Percentiles rank a stretch among this genome's conserved stretches.
These are phyloP conservation scores for Hypocrella siamensis DNA, from an alignment of 2,329 filamentous ascomycete species.

Conservation along the genomic window DNA sequence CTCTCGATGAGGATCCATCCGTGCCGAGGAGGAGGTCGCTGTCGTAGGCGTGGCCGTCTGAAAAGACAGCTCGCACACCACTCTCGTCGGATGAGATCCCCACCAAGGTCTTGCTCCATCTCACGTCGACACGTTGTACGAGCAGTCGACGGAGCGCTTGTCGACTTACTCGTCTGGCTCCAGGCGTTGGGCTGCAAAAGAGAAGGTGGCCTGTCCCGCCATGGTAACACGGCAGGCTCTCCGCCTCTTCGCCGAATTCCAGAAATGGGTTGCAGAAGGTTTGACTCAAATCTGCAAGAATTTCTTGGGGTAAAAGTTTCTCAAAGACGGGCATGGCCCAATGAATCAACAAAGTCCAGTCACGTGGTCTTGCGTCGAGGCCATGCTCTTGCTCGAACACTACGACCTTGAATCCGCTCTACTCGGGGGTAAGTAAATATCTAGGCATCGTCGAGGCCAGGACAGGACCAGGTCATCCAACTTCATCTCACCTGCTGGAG, in stretches of 20 bases:
- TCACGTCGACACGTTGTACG: slow-evolving; percentile 15
- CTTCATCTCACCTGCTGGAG: slow-evolving; percentile 14
- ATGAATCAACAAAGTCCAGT: slow-evolving; percentile 24
- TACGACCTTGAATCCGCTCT: slow-evolving; percentile 17
- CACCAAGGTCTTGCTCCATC: slow-evolving; percentile 12
- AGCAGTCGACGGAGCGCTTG: slow-evolving; percentile 16
- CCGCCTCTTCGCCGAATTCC: slow-evolving; percentile 13
- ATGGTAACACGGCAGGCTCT: slow-evolving; percentile 16
- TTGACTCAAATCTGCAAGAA: slow-evolving; percentile 12
- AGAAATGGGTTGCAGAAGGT: slow-evolving; percentile 19
- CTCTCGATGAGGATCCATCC: slow-evolving; percentile 15
- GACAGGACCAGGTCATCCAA: neutral
- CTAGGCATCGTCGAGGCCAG: neutral
- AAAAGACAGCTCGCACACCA: slow-evolving; percentile 11
- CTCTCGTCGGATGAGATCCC: slow-evolving; percentile 1
- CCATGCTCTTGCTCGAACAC: slow-evolving; percentile 16
- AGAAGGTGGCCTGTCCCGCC: slow-evolving; percentile 19
- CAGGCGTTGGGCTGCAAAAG: slow-evolving; percentile 16
- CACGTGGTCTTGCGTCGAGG: slow-evolving; percentile 14
- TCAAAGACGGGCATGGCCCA: slow-evolving; percentile 21
- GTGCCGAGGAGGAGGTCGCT: slow-evolving; percentile 12
- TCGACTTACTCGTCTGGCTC: slow-evolving; percentile 17
- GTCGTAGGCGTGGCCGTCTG: slow-evolving; percentile 7
- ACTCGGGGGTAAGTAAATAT: neutral
- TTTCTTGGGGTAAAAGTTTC: slow-evolving; percentile 16